phyloP scores from a whole-genome alignment of 2,329 filamentous ascomycete genomes.

The Monosporascus sp. region DNA sequence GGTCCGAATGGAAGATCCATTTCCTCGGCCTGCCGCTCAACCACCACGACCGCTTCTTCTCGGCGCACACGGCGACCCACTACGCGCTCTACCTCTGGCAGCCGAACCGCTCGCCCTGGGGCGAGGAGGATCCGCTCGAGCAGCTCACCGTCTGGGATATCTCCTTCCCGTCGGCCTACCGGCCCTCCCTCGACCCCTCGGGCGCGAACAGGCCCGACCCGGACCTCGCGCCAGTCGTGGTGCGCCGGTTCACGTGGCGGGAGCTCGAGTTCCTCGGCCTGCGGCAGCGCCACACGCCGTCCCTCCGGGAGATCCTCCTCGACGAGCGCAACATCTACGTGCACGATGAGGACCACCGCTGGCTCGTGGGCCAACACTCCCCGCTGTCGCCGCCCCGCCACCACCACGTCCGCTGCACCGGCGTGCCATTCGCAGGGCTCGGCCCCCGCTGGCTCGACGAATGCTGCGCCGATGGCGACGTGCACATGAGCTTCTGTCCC shows the following conservation, averaged over 20 bases:
- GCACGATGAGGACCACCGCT: conserved; percentile 51
- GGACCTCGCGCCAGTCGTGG: conserved; percentile 35
- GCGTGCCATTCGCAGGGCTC: conserved; percentile 45
- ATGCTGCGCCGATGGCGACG: conserved; percentile 39
- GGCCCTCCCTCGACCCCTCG: conserved; percentile 44
- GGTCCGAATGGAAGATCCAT: conserved; percentile 58
- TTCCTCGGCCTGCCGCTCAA: conserved; percentile 51
- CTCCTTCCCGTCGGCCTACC: conserved; percentile 41
- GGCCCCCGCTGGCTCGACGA: conserved; percentile 47
- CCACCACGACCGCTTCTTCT: conserved; percentile 57
- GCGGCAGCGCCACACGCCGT: conserved; percentile 46
- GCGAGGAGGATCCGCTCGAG: conserved; percentile 53
- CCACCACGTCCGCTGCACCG: conserved; percentile 44
- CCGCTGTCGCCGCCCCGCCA: conserved; percentile 34
- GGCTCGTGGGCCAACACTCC: conserved; percentile 42
- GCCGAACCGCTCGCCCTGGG: conserved; percentile 49
- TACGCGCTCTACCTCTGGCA: conserved; percentile 62
- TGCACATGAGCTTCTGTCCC: conserved; percentile 39
- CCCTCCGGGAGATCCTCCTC: conserved; percentile 45
- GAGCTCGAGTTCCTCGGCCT: conserved; percentile 50
- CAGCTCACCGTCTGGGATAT: conserved; percentile 58
- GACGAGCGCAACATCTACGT: conserved; percentile 49
- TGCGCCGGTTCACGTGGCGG: conserved; percentile 44
- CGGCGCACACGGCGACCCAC: conserved; percentile 52
- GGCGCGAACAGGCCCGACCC: conserved; percentile 31